These are phyloP conservation scores for Triangularia setosa DNA, from an alignment of 2,329 filamentous ascomycete species.

Conservation along the genomic window DNA sequence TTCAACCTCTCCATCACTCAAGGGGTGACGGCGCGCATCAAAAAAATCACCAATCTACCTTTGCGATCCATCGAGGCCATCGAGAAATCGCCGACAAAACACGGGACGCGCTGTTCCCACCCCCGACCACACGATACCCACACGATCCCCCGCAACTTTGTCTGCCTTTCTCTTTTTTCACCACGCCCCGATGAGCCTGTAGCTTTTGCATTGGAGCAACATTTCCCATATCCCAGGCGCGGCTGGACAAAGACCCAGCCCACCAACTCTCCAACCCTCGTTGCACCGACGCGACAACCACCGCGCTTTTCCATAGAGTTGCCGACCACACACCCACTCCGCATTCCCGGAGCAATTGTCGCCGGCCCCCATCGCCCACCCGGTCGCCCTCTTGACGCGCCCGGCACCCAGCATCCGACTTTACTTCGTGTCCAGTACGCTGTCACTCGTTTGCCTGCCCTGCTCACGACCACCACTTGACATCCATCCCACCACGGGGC, in stretches of 20 bases:
- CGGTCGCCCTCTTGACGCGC: slow-evolving; percentile 1
- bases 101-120: slow-evolving; percentile 53
- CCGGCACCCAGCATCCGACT: not conserved
- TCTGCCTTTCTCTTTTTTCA: slow-evolving; percentile 42
- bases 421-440: slow-evolving; percentile 1
- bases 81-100: slow-evolving; percentile 49
- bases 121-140: slow-evolving; percentile 37
- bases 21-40: slow-evolving; percentile 54
- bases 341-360: not conserved
- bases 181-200: slow-evolving; percentile 31
- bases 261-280: slow-evolving; percentile 16
- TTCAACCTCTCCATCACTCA: slow-evolving; percentile 43
- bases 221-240: slow-evolving; percentile 5
- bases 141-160: slow-evolving; percentile 39
- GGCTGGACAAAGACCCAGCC: slow-evolving; percentile 1
- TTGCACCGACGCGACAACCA: slow-evolving; percentile 8
- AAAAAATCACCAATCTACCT: slow-evolving; percentile 59
- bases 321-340: not conserved
- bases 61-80: slow-evolving; percentile 57
- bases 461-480: not conserved
- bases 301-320: not conserved
- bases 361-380: not conserved
- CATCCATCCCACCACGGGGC: slow-evolving; percentile 11
- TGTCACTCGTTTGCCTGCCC: slow-evolving; percentile 1
- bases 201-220: slow-evolving; percentile 16